Evolutionary conservation across 2,329 filamentous ascomycete species (phyloP).

Genomic region (Talaromyces sp.): DNA sequence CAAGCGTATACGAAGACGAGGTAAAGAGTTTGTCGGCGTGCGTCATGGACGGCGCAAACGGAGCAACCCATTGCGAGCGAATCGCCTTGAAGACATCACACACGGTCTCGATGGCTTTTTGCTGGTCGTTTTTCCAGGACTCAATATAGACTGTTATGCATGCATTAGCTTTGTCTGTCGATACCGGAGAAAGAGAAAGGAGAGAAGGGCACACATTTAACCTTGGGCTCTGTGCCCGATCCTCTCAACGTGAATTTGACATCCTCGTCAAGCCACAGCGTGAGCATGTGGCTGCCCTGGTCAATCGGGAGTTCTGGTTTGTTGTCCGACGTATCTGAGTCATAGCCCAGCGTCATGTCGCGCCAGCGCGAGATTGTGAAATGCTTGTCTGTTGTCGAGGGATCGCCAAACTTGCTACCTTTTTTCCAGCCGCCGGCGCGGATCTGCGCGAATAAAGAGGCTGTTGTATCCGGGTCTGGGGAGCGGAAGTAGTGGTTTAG

Average conservation of each 20-base stretch:
- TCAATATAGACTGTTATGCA: constrained; percentile 37
- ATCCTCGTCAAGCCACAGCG: constrained; percentile 51
- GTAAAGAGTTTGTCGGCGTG: constrained; percentile 31
- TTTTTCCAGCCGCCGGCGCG: constrained; percentile 41
- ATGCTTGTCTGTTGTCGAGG: background rate
- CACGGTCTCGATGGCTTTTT: constrained; percentile 32
- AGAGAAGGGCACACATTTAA: too few species aligned
- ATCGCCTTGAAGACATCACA: constrained; percentile 34
- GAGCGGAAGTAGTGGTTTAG: constrained; percentile 62
- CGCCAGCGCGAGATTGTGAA: constrained; percentile 56
- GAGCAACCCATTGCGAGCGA: constrained; percentile 34
- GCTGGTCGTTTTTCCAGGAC: constrained; percentile 32
- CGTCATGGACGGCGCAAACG: constrained; percentile 35
- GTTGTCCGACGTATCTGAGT: constrained; percentile 51
- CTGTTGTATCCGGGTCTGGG: constrained; percentile 50
- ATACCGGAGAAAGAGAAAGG: too few species aligned
- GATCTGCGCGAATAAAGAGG: constrained; percentile 52
- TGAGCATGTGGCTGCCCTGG: constrained; percentile 59
- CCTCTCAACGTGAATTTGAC: constrained; percentile 57
- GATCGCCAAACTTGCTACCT: constrained; percentile 43
- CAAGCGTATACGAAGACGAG: constrained; percentile 33
- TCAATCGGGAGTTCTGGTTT: constrained; percentile 54
- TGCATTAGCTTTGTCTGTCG: too few species aligned
- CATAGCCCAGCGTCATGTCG: constrained; percentile 58
- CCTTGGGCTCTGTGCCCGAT: constrained; percentile 64